These are phyloP conservation scores for Penicillium sp. DNA, from an alignment of 2,329 filamentous ascomycete species.

Conservation along the genomic window DNA sequence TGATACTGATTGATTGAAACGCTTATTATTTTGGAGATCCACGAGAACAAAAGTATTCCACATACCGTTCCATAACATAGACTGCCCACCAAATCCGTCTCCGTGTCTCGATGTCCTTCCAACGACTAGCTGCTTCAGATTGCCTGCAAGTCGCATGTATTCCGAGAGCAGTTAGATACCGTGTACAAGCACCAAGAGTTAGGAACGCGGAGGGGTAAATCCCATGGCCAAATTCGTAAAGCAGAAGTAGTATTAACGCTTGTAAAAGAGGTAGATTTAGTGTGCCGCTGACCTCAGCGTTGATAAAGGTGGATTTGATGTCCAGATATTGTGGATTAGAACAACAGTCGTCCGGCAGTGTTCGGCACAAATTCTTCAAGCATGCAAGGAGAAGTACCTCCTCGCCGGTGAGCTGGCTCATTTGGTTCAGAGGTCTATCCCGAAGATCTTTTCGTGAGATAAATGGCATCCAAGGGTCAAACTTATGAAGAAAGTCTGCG, in stretches of 20 bases:
- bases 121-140: slow-evolving; percentile 45
- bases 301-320: slow-evolving; percentile 7
- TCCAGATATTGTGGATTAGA: slow-evolving; percentile 7
- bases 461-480: slow-evolving; percentile 11
- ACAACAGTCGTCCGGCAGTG: not conserved
- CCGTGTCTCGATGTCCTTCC: slow-evolving; percentile 49
- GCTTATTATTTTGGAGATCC: not conserved
- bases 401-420: not conserved
- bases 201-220: slow-evolving; percentile 54
- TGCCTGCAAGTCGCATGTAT: slow-evolving; percentile 27
- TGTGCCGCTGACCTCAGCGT: slow-evolving; percentile 41
- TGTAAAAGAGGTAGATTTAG: slow-evolving; percentile 48
- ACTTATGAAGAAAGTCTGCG: slow-evolving; percentile 1
- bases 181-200: slow-evolving; percentile 46
- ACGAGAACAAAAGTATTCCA: not conserved
- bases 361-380: slow-evolving; percentile 3
- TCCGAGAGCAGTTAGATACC: slow-evolving; percentile 49
- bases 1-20: slow-evolving; percentile 1
- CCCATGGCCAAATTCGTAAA: slow-evolving; percentile 51
- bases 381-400: slow-evolving; percentile 12
- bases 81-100: slow-evolving; percentile 51
- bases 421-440: not conserved
- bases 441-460: slow-evolving; percentile 7
- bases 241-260: slow-evolving; percentile 46
- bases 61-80: slow-evolving; percentile 46